Conservation (phyloP, 495 filamentous ascomycete genomes). For the Penicillium roqueforti region DNA sequence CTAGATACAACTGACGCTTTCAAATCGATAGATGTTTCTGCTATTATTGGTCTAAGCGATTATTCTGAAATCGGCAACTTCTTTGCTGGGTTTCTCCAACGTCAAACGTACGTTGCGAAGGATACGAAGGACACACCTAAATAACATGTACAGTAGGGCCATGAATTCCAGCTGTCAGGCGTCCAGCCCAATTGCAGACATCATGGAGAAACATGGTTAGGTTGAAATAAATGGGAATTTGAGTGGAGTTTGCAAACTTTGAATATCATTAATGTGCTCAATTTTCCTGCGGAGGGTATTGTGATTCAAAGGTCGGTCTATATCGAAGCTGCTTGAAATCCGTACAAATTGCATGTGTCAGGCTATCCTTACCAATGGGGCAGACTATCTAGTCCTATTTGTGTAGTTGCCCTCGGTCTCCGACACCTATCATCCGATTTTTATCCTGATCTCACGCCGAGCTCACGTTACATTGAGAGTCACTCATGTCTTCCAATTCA, state of each 20-base stretch:
- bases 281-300: too few relatives aligned
- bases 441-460: not conserved
- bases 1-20: not conserved
- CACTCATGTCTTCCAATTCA: not conserved
- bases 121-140: not conserved
- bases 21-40: conserved; percentile 31
- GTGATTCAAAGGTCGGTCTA: not conserved
- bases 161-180: not conserved
- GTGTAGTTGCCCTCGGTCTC: not conserved
- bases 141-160: not conserved
- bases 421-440: not conserved
- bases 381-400: not conserved
- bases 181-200: not conserved
- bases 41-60: conserved; percentile 32
- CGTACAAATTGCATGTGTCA: too few relatives aligned
- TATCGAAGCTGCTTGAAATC: too few relatives aligned
- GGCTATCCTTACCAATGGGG: too few relatives aligned
- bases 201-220: not conserved
- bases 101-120: conserved; percentile 19
- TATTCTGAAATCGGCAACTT: conserved; percentile 36
- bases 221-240: not conserved
- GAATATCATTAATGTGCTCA: too few relatives aligned
- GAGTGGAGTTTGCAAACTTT: too few relatives aligned
- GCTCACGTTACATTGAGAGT: not conserved
- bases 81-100: conserved; percentile 37